These are phyloP conservation scores for Apiospora malaysiana DNA, from an alignment of 2,329 filamentous ascomycete species.

Conservation along the genomic window DNA sequence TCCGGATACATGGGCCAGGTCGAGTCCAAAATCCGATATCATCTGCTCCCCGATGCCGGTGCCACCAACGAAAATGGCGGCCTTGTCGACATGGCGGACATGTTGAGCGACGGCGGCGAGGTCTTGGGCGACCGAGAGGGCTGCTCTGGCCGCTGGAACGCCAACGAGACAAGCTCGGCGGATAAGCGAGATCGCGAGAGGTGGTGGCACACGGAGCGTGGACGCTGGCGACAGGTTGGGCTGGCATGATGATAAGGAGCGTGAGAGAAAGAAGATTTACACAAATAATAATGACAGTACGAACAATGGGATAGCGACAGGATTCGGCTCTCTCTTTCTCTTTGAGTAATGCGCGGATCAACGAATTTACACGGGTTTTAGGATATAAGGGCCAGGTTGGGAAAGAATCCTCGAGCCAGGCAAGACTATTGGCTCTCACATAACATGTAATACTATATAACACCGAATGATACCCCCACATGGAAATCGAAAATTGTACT, in stretches of 20 bases:
- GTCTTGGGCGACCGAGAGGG: conserved; percentile 44
- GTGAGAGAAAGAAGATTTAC: background rate
- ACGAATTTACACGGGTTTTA: background rate
- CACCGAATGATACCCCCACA: background rate
- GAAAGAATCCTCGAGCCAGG: background rate
- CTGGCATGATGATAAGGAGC: background rate
- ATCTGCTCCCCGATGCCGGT: conserved; percentile 62
- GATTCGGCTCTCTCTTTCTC: background rate
- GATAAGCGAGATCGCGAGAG: conserved; percentile 55
- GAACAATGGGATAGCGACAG: background rate
- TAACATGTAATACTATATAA: conserved; percentile 12
- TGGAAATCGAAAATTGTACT: conserved; percentile 1
- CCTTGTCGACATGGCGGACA: conserved; percentile 57
- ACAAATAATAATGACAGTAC: background rate
- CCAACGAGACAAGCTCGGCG: conserved; percentile 39
- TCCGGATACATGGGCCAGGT: conserved; percentile 67
- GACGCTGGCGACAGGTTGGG: conserved; percentile 44
- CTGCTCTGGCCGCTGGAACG: conserved; percentile 56
- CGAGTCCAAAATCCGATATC: conserved; percentile 65
- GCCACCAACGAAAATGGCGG: conserved; percentile 62
- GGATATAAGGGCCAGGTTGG: background rate
- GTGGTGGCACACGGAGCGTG: conserved; percentile 58
- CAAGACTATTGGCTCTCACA: background rate
- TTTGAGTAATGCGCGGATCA: background rate
- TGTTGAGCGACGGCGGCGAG: conserved; percentile 56